A percentile compares a stretch with the other conserved stretches of the same genome.
Conservation (phyloP, 2,329 filamentous ascomycete genomes). For the Aspergillus ochraceus region DNA sequence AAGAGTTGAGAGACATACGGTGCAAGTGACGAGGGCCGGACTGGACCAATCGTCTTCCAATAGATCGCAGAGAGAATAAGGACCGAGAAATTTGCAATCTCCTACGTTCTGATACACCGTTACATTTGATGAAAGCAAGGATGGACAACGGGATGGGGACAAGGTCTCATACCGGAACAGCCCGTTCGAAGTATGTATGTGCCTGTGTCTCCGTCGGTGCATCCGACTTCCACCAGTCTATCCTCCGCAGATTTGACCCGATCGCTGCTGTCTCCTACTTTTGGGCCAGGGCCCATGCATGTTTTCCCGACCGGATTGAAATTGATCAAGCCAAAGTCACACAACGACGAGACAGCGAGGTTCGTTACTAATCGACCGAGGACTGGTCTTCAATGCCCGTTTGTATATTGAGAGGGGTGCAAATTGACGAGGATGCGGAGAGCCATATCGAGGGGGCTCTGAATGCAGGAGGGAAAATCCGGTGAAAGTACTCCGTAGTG, state of each 20-base stretch:
- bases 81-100: too few species aligned
- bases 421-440: background rate
- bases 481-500: background rate
- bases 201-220: too few species aligned
- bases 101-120: too few species aligned
- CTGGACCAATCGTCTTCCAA: too few species aligned
- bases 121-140: too few species aligned
- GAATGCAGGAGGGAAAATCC: background rate
- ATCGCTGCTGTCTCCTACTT: background rate
- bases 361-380: background rate
- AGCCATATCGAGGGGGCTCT: background rate
- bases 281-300: background rate
- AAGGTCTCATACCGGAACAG: too few species aligned
- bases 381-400: background rate
- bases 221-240: too few species aligned
- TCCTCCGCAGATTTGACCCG: background rate
- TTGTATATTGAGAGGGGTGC: background rate
- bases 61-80: too few species aligned
- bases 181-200: too few species aligned
- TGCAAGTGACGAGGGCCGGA: too few species aligned
- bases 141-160: too few species aligned
- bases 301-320: background rate
- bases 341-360: background rate
- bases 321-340: background rate
- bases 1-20: too few species aligned